Evolutionary conservation across 73 alveolate species (phyloP).

Genomic region (Tetrahymena borealis): DNA sequence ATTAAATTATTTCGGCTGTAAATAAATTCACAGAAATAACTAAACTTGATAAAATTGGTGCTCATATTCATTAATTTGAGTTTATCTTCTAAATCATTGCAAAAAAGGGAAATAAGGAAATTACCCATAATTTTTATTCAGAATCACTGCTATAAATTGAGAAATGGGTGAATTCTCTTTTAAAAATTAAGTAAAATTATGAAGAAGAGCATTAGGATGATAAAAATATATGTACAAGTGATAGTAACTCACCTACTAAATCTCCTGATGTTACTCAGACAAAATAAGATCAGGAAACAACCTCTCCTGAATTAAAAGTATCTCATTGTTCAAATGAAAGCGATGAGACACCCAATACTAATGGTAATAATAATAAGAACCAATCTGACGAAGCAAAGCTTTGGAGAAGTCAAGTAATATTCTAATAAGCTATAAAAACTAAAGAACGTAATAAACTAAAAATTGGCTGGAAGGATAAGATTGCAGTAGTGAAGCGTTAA

Average conservation of each 20-base stretch:
- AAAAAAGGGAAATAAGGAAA: background rate
- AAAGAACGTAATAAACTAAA: background rate
- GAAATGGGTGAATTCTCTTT: background rate
- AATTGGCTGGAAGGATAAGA: background rate
- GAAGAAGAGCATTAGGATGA: background rate
- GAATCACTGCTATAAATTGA: background rate
- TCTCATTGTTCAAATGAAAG: too few relatives aligned
- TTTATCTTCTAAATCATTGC: background rate
- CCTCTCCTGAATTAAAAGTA: too few relatives aligned
- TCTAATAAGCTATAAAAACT: background rate
- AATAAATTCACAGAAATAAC: background rate
- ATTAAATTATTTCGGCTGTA: background rate
- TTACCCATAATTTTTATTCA: background rate
- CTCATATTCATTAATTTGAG: background rate
- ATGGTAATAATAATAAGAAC: too few relatives aligned
- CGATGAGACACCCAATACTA: too few relatives aligned
- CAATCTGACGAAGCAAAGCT: background rate
- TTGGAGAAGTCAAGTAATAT: background rate
- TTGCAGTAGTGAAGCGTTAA: background rate
- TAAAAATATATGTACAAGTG: background rate
- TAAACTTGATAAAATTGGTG: background rate
- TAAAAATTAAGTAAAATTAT: background rate
- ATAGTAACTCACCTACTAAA: background rate
- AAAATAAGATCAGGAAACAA: background rate
- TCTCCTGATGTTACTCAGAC: background rate